Percentiles rank a stretch among this genome's conserved stretches.
Conservation (phyloP, 164 flowering plant species). For the Macadamia integrifolia region DNA sequence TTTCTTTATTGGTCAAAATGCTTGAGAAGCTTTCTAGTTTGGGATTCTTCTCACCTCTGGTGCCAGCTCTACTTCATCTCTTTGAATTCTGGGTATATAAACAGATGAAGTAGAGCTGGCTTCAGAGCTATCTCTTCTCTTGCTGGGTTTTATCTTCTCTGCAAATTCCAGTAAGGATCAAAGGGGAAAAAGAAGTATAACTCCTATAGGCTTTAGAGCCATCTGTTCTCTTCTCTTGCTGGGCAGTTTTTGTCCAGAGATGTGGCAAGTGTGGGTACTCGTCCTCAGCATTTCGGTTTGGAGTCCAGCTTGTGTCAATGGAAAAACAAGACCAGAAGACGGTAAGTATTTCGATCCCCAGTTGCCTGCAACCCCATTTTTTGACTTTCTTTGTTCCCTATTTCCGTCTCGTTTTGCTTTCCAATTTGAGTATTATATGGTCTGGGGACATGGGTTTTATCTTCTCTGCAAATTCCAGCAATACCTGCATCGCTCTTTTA, state of each 20-base stretch:
- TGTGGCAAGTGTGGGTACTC: conserved; percentile 19
- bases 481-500: too few species aligned
- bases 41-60: conserved; percentile 49
- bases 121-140: too few species aligned
- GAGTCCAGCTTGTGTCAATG: conserved; percentile 27
- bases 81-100: neutral
- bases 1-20: too few species aligned
- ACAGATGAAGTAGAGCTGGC: neutral
- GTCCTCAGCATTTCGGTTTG: conserved; percentile 28
- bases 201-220: neutral
- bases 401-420: too few species aligned
- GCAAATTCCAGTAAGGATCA: neutral
- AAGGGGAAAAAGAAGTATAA: neutral
- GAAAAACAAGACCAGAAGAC: conserved; percentile 43
- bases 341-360: conserved; percentile 24
- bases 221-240: neutral
- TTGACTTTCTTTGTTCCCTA: neutral
- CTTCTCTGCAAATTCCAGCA: too few species aligned
- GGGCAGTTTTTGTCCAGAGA: conserved; percentile 2
- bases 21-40: conserved; percentile 19
- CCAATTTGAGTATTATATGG: too few species aligned
- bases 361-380: neutral
- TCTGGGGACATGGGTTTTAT: too few species aligned
- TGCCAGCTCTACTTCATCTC: conserved; percentile 35
- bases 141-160: too few species aligned